Evolutionary conservation across 1,284 basidiomycete species (phyloP).

Genomic region (Ustilago crameri): DNA sequence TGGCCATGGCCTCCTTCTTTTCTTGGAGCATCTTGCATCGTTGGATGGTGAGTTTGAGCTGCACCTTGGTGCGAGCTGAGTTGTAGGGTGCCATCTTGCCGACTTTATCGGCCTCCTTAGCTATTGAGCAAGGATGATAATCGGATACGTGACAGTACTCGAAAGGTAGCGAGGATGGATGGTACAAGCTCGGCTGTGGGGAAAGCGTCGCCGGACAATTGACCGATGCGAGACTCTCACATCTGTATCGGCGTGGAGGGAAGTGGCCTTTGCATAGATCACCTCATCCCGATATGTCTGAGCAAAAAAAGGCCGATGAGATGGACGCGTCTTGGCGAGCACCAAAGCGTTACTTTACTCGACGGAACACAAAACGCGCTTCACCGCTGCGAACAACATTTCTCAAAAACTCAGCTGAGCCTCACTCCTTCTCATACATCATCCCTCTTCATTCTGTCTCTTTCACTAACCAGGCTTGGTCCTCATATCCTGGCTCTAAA

Average conservation of each 20-base stretch:
- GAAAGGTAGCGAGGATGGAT: background rate
- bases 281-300: conserved; percentile 3
- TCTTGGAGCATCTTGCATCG: conserved; percentile 87
- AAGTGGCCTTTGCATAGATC: background rate
- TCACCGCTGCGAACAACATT: background rate
- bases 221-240: conserved; percentile 20
- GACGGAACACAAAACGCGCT: conserved; percentile 4
- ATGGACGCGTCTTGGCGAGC: conserved; percentile 34
- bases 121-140: no score
- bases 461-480: no score
- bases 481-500: no score
- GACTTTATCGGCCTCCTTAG: no score
- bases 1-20: conserved; percentile 92
- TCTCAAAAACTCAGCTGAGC: background rate
- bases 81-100: conserved; percentile 59
- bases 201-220: conserved; percentile 35
- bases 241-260: conserved; percentile 4
- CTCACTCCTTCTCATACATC: background rate
- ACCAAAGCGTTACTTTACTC: conserved; percentile 31
- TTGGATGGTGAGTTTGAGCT: conserved; percentile 84
- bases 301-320: conserved; percentile 3
- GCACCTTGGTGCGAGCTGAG: conserved; percentile 59
- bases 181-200: conserved; percentile 13
- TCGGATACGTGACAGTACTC: no score
- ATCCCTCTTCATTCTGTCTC: no score